Percentiles rank a stretch among this genome's conserved stretches.
Evolutionary conservation across 2,329 filamentous ascomycete species (phyloP).

Genomic region (Mollisiaceae sp.): DNA sequence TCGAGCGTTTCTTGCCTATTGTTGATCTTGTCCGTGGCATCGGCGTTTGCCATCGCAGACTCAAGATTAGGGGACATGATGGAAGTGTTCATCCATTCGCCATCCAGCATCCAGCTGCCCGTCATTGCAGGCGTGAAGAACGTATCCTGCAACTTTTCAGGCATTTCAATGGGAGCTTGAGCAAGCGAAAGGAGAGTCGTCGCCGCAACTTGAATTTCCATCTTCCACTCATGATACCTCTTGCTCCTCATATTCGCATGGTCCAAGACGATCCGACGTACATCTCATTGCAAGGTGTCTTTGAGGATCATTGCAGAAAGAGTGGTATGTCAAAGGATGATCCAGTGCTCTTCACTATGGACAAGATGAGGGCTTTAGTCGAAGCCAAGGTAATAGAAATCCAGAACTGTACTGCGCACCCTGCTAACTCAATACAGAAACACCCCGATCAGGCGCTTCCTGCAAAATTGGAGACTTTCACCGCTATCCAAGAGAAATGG

Average conservation of each 20-base stretch:
- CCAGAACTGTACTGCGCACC: background rate
- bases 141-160: conserved; percentile 95
- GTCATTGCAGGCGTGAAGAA: conserved; percentile 93
- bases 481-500: conserved; percentile 91
- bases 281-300: conserved; percentile 91
- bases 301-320: conserved; percentile 92
- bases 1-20: conserved; percentile 94
- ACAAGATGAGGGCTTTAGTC: conserved; percentile 81
- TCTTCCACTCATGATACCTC: conserved; percentile 90
- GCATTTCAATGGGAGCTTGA: conserved; percentile 91
- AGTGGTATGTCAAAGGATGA: conserved; percentile 92
- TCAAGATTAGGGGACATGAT: conserved; percentile 97
- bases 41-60: conserved; percentile 86
- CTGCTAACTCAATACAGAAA: conserved; percentile 53
- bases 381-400: conserved; percentile 54
- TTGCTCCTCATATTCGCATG: conserved; percentile 92
- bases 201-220: conserved; percentile 96
- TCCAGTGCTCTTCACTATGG: conserved; percentile 92
- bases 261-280: conserved; percentile 96
- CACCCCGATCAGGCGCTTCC: conserved; percentile 71
- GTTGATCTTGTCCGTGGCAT: conserved; percentile 92
- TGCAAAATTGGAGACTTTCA: conserved; percentile 88
- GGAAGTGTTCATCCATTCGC: conserved; percentile 97
- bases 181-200: conserved; percentile 92
- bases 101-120: conserved; percentile 91